Evolutionary conservation across 208 protist genomes (phyloP).

Genomic region (Trypanosoma platydactyli): DNA sequence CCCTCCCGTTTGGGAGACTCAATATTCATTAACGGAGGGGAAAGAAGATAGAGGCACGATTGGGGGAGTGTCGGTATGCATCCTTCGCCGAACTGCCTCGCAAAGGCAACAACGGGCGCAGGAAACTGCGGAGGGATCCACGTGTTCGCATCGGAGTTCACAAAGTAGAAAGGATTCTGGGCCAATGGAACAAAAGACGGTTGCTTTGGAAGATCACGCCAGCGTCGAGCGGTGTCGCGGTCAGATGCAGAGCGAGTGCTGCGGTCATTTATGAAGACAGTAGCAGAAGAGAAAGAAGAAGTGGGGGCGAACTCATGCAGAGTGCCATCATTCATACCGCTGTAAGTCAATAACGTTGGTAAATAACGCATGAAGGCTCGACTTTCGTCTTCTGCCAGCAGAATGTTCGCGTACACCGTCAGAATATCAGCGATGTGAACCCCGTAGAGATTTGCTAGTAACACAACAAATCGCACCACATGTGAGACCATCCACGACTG

Average conservation of each 20-base stretch:
- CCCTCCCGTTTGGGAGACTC: neutral
- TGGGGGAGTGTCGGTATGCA: constrained; percentile 54
- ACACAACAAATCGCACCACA: constrained; percentile 42
- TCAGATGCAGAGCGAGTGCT: too few relatives aligned
- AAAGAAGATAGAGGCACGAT: neutral
- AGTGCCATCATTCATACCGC: too few relatives aligned
- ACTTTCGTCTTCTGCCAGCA: constrained; percentile 1
- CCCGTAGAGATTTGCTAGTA: constrained; percentile 32
- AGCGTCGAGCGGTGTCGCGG: constrained; percentile 22
- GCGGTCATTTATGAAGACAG: too few relatives aligned
- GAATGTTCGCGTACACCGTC: constrained; percentile 19
- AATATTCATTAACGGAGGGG: neutral
- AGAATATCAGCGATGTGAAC: constrained; percentile 40
- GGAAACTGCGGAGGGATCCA: constrained; percentile 58
- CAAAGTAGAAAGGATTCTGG: constrained; percentile 59
- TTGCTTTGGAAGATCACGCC: constrained; percentile 39
- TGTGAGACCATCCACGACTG: constrained; percentile 26
- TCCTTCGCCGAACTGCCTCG: constrained; percentile 49
- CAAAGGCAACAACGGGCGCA: constrained; percentile 50
- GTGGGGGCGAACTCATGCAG: too few relatives aligned
- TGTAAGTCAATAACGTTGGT: neutral
- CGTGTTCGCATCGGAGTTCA: neutral
- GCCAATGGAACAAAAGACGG: constrained; percentile 46
- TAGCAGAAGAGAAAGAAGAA: too few relatives aligned
- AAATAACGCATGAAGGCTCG: neutral